Base-by-base conservation (phyloP, 148 eudicot species). In the Fagopyrum homotropicum region DNA sequence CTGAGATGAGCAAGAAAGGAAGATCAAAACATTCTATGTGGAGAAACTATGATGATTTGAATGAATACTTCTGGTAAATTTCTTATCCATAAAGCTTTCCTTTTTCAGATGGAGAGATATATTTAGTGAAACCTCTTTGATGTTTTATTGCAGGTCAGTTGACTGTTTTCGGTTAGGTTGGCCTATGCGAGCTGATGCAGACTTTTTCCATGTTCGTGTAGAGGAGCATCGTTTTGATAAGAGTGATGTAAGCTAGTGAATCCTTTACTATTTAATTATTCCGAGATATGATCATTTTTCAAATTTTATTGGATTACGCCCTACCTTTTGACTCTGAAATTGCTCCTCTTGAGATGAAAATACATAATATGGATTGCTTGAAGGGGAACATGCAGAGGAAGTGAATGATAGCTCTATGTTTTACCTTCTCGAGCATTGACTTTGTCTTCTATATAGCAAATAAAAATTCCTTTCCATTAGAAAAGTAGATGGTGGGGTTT, bases 101-200 rank as follows among this genome's bases (percentile, higher is more conserved):
- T 49, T 8, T 8, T 40, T 61, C 15, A 66, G 71, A 66, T 22
- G 45, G 45, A 35, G 46, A 35, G 6, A 66, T 66, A 40, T 66
- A 61, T 29, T 9, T 4, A 61, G 3, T 66, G 17, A 66, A 15
- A 29, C 40, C 17, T 66, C 45, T 66, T 66, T 66, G 12, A 35
- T 66, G 19, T 66, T 66, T 45, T 73, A 54, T 78, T 74, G 22
- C 76, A 96, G 99, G 99, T 96, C 99, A 0, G 94, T 84, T 48
- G 98, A 89, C 83, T 96, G 99, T 76, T 96, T 96, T 76, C 90
- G 93, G 26, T 83, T 96, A 73, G 95, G 98, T 79, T 96, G 99
- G 99, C 99, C 99, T 19, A 96, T 96, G 99, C 94, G 99, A 49
- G 94, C 88, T 71, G 95, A 89, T 84, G 97, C 94, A 57, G 99